Evolutionary conservation across 768 basidiomycete genomes (phyloP), one percentile per base, ranked within the genome.

Genomic region (Amanita pallidorosea): DNA sequence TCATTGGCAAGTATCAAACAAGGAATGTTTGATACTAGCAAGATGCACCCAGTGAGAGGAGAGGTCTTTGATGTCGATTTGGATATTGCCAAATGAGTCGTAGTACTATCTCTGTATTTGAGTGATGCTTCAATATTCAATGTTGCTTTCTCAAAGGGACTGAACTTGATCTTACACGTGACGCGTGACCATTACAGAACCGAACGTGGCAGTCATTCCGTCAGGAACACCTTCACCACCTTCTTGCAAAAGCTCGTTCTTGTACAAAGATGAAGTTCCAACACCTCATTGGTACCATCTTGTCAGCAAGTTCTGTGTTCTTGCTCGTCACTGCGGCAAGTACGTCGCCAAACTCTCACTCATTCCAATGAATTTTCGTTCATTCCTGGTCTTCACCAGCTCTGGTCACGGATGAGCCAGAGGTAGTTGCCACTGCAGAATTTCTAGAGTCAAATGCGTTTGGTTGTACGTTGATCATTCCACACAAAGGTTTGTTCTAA

Each of bases 381-480:
- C 40, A 12, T 13, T 12, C 33, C 12, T 15, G 22, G 23, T 35
- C 48, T 5, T 13, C 45, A 13, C 38, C 41, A 35, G 49, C 31
- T 42, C 15, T 43, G 37, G 34, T 59, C 45, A 53, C 58, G 42
- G 64, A 60, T 36, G 71, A 77, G 55, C 81, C 79, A 44, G 82
- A 81, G 60, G 67, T 89, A 52, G 47, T 65, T 41, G 73, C 67
- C 12, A 64, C 63, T 55, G 80, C 81, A 51, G 68, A 73, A 6
- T 90, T 88, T 63, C 77, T 80, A 13, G 83, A 87, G 56, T 70
- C 71, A 45, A 89, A 90, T 60, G 74, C 79, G 1, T 88, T 89
- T 58, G 83, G 81, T 58, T 85, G 88, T 88, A 64, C 56, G 87
- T 76, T 45, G 33, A 45, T 25, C 37, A 40, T 13, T 25, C 35